phyloP scores from a whole-genome alignment of 2,329 filamentous ascomycete species.

The Penicillium sp. region DNA sequence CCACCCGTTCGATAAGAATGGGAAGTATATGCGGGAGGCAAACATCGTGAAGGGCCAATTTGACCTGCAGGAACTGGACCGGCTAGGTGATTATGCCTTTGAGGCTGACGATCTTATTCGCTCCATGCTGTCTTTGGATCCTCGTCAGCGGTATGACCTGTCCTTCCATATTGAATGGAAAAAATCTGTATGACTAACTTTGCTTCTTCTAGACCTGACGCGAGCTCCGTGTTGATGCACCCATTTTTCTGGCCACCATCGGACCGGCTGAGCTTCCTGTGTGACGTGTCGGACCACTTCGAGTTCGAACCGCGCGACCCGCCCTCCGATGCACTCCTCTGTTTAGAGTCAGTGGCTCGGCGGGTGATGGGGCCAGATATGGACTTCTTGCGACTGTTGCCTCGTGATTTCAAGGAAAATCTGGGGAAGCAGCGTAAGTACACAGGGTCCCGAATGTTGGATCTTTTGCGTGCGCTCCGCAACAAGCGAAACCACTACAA shows the following conservation, averaged over 20 bases:
- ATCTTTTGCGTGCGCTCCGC: conserved; percentile 80
- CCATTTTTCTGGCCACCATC: conserved; percentile 96
- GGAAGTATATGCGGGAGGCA: conserved; percentile 91
- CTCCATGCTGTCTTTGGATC: conserved; percentile 70
- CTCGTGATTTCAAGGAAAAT: conserved; percentile 79
- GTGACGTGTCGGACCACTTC: conserved; percentile 93
- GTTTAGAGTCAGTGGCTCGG: conserved; percentile 52
- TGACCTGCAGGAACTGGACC: conserved; percentile 67
- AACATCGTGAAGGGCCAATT: conserved; percentile 92
- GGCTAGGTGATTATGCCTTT: conserved; percentile 76
- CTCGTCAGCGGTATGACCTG: conserved; percentile 53
- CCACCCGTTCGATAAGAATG: conserved; percentile 92
- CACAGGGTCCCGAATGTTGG: conserved; percentile 75
- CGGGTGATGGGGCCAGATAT: conserved; percentile 53
- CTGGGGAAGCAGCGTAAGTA: conserved; percentile 95
- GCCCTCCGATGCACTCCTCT: conserved; percentile 64
- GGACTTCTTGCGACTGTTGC: conserved; percentile 75
- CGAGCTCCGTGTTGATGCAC: conserved; percentile 78
- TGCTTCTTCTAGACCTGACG: conserved; percentile 57
- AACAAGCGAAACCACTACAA: conserved; percentile 99
- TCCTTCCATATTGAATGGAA: not conserved
- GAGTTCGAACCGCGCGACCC: conserved; percentile 87
- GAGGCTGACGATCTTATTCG: conserved; percentile 85
- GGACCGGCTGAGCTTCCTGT: conserved; percentile 87
- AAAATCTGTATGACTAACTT: not conserved